Evolutionary conservation across 257 asterid species (phyloP), one percentile per base, ranked within the genome.

Genomic region (Scutellaria barbata): DNA sequence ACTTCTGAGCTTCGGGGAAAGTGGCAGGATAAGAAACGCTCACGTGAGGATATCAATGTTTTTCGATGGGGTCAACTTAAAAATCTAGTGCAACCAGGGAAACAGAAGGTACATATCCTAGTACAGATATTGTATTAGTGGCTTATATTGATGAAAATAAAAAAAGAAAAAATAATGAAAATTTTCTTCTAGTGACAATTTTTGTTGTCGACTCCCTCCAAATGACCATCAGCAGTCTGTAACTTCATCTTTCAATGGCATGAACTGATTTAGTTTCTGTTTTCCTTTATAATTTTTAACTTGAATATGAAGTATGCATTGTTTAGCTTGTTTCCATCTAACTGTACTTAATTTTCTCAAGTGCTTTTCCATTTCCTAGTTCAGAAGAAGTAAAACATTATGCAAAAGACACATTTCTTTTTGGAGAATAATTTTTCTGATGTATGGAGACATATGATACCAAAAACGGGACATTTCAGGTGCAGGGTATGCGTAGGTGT

Each of bases 61-160:
- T 66, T 51, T 63, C 82, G 96, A 59, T 91, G 99, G 99, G 80
- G 81, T 54, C 92, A 89, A 59, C 82, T 94, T 55, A 94, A 86
- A 75, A 75, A 78, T 69, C 72, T 83, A 41, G 77, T 90, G 76
- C 93, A 85, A 72, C 83, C 94, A 54, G 87, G 87, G 73, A 94
- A 87, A 78, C 95, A 90, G 12, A 94, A 94, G 95, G 99, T 94
- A 75, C 18, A 73, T 47, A 30, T 35, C 74, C 54, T 72, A 52
- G 25, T 45, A 45, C 53, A 20, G 7, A n/a, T 64, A 46, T 41
- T 59, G 16, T 11, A 14, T 45, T 18, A 4, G 3, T 57, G 18
- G 62, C 67, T 52, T 56, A 18, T 9, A 17, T 37, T 12, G 6
- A 43, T 69, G 25, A 48, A 48, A 25, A 30, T 40, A 11, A 63